Evolutionary conservation across 768 basidiomycete genomes (phyloP).

Genomic region (Suillus luteus): DNA sequence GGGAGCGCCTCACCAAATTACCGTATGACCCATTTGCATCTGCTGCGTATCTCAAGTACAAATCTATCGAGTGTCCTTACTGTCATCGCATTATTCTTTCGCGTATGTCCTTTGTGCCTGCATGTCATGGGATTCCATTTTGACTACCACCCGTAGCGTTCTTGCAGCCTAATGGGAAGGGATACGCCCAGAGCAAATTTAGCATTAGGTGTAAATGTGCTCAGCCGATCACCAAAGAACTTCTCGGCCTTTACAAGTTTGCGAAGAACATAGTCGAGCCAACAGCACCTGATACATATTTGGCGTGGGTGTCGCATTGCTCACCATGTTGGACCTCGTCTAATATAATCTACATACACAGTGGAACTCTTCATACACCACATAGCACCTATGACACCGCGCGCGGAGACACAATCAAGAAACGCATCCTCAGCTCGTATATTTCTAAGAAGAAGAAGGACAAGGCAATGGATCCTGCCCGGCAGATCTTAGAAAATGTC

Average conservation of each 20-base stretch:
- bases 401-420: slow-evolving; percentile 29
- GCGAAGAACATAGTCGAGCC: slow-evolving; percentile 33
- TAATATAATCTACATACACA: slow-evolving; percentile 13
- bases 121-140: background rate
- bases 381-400: slow-evolving; percentile 15
- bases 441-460: background rate
- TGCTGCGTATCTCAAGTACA: slow-evolving; percentile 19
- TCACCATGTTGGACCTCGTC: background rate
- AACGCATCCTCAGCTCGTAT: slow-evolving; percentile 12
- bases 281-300: slow-evolving; percentile 18
- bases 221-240: slow-evolving; percentile 38
- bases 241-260: slow-evolving; percentile 41
- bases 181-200: slow-evolving; percentile 51
- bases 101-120: slow-evolving; percentile 23
- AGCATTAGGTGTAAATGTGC: slow-evolving; percentile 37
- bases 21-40: slow-evolving; percentile 34
- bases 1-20: slow-evolving; percentile 14
- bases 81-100: slow-evolving; percentile 21
- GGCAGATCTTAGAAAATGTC: slow-evolving; percentile 8
- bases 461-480: background rate
- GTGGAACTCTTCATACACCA: slow-evolving; percentile 37
- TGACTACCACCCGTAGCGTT: slow-evolving; percentile 35
- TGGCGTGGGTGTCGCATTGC: slow-evolving; percentile 33
- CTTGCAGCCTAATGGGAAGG: slow-evolving; percentile 38
- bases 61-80: slow-evolving; percentile 31